Evolutionary conservation across 2,329 filamentous ascomycete genomes (phyloP).

Genomic region (Trichophyton verrucosum): DNA sequence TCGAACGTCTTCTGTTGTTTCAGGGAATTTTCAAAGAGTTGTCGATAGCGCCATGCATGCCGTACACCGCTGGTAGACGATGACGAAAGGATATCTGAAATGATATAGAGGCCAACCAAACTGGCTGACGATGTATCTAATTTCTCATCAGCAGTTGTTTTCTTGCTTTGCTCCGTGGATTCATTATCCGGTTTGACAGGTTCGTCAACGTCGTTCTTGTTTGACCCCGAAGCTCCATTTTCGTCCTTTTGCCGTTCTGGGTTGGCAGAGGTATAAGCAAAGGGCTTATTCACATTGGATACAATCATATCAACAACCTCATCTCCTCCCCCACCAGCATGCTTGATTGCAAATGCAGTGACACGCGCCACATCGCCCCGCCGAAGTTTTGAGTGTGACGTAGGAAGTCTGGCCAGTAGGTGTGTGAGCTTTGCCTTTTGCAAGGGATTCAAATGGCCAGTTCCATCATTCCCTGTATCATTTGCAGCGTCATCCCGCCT

Average conservation of each 20-base stretch:
- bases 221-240: slow-evolving; percentile 12
- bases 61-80: slow-evolving; percentile 63
- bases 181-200: slow-evolving; percentile 23
- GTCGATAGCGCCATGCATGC: slow-evolving; percentile 76
- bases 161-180: slow-evolving; percentile 23
- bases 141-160: slow-evolving; percentile 30
- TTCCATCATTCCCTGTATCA: slow-evolving; percentile 35
- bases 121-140: slow-evolving; percentile 60
- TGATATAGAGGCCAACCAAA: slow-evolving; percentile 68
- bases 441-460: slow-evolving; percentile 64
- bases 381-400: slow-evolving; percentile 57
- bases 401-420: slow-evolving; percentile 70
- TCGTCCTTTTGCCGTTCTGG: slow-evolving; percentile 29
- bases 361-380: slow-evolving; percentile 78
- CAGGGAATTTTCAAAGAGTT: slow-evolving; percentile 63
- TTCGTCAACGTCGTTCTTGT: slow-evolving; percentile 24
- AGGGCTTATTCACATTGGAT: slow-evolving; percentile 65
- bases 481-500: slow-evolving; percentile 34
- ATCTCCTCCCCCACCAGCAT: slow-evolving; percentile 71
- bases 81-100: slow-evolving; percentile 68
- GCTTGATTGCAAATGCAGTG: slow-evolving; percentile 77
- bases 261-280: slow-evolving; percentile 60
- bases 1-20: slow-evolving; percentile 59
- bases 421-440: slow-evolving; percentile 76
- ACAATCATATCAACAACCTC: slow-evolving; percentile 87